Percentiles rank a stretch among this genome's conserved stretches.
These are phyloP conservation scores for Diospyros kaki DNA, from an alignment of 148 eudicot genomes.

Conservation along the genomic window DNA sequence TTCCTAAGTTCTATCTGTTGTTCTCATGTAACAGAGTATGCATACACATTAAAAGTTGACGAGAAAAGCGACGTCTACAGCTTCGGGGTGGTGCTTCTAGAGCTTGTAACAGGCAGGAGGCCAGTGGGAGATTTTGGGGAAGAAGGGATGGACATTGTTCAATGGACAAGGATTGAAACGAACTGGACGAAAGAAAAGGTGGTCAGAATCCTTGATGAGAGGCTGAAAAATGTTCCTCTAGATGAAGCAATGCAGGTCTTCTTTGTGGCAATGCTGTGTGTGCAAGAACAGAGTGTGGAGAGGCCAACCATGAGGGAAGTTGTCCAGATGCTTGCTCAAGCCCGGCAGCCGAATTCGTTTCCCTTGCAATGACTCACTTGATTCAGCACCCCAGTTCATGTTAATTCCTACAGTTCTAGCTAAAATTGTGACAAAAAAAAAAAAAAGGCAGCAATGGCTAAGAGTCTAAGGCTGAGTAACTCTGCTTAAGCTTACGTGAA, in stretches of 20 bases:
- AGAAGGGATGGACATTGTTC: constrained; percentile 59
- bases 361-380: constrained; percentile 30
- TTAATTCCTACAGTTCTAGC: background rate
- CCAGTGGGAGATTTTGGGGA: constrained; percentile 61
- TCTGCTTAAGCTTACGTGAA: constrained; percentile 3
- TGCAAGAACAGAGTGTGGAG: constrained; percentile 52
- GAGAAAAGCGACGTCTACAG: constrained; percentile 65
- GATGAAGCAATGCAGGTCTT: constrained; percentile 49
- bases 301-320: constrained; percentile 64
- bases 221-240: constrained; percentile 34
- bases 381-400: background rate
- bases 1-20: background rate
- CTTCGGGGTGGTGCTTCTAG: constrained; percentile 52
- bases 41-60: constrained; percentile 57
- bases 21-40: constrained; percentile 34
- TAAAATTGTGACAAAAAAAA: background rate
- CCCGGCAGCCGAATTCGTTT: constrained; percentile 48
- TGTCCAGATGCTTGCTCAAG: constrained; percentile 63
- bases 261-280: constrained; percentile 55
- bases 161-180: constrained; percentile 49
- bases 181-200: constrained; percentile 47
- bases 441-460: too few species aligned
- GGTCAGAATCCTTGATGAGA: constrained; percentile 39
- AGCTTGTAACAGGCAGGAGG: constrained; percentile 46
- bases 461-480: background rate